Conservation (phyloP, 257 asterid species). For the Solanum pinnatisectum region DNA sequence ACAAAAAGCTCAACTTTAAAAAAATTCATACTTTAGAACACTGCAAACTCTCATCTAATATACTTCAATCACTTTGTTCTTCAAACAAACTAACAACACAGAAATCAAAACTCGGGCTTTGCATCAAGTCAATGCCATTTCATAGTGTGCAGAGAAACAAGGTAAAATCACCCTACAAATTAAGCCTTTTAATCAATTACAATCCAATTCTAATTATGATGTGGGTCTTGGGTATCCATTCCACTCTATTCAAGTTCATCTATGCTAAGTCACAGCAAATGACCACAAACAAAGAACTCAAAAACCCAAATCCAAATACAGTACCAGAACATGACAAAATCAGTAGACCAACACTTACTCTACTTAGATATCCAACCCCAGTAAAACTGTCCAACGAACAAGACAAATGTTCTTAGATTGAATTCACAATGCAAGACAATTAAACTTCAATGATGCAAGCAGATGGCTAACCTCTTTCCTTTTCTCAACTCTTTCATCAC, state of each 20-base stretch:
- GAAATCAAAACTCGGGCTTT: background rate
- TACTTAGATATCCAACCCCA: constrained; percentile 23
- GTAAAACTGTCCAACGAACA: constrained; percentile 40
- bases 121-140: background rate
- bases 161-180: background rate
- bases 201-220: background rate
- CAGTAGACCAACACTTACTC: background rate
- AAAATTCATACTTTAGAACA: background rate
- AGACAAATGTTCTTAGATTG: constrained; percentile 1
- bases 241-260: background rate
- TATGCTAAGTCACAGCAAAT: background rate
- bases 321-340: background rate
- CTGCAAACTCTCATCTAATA: background rate
- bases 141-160: background rate
- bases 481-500: constrained; percentile 94
- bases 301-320: background rate
- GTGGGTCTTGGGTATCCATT: background rate
- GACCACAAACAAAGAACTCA: background rate
- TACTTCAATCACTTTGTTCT: background rate
- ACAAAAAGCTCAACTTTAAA: background rate
- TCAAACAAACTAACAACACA: background rate
- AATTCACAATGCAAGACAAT: background rate
- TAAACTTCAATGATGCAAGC: background rate
- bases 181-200: background rate
- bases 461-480: constrained; percentile 69